Conservation (phyloP, 805 yeast genomes). For the Lachancea lanzarotensis region DNA sequence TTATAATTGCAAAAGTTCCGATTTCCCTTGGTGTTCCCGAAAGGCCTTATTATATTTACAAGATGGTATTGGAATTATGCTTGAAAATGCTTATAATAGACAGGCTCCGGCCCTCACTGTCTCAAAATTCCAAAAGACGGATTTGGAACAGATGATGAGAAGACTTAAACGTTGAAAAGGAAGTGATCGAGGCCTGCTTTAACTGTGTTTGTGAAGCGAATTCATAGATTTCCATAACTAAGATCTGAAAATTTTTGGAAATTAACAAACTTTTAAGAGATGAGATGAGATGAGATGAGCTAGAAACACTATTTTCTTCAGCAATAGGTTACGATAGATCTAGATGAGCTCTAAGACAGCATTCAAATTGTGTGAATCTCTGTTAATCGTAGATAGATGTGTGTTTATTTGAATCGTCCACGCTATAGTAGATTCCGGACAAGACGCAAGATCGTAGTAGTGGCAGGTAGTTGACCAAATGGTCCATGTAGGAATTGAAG, state of each 20-base stretch:
- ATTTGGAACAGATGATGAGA: neutral
- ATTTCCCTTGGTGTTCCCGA: neutral
- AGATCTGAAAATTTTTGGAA: neutral
- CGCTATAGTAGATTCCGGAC: conserved; percentile 39
- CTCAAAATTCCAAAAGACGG: neutral
- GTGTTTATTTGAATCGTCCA: conserved; percentile 14
- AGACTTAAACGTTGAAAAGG: neutral
- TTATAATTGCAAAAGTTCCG: too few species aligned
- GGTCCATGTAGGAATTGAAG: conserved; percentile 37
- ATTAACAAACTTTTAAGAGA: neutral
- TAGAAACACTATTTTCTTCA: too few species aligned
- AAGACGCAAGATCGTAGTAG: conserved; percentile 30
- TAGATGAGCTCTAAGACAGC: neutral
- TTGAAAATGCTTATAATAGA: neutral
- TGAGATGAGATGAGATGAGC: neutral
- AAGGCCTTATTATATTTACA: neutral
- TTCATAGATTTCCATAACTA: neutral
- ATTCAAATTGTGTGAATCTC: neutral
- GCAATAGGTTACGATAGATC: too few species aligned
- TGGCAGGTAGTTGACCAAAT: conserved; percentile 32
- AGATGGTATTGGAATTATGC: neutral
- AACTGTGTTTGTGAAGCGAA: neutral
- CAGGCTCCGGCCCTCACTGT: neutral
- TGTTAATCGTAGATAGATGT: conserved; percentile 24
- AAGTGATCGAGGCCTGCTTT: neutral